Evolutionary conservation across 2,329 filamentous ascomycete genomes (phyloP), one percentile per base, ranked within the genome.

Genomic region (Elsinoe necatrix): DNA sequence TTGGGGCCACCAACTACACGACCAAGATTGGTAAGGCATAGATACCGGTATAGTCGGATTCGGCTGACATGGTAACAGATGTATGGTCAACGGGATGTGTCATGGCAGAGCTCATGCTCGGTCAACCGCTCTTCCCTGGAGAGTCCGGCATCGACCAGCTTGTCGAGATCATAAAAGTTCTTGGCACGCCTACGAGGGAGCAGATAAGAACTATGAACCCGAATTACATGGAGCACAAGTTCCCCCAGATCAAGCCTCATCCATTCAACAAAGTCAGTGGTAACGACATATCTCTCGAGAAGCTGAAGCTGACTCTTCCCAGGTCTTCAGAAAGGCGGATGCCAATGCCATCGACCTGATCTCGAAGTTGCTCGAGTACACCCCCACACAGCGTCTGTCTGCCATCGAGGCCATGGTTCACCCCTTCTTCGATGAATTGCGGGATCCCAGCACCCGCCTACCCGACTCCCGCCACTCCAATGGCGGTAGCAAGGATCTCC

Each of bases 151-250:
- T 98, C 67, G 93, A 98, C 70, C 93, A 98, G 72, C 79, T 98
- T 50, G 93, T 98, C 45, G 93, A 98, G 74, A 98, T 98, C 71
- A 98, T 98, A 80, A 98, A 98, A 77, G 92, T 98, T 55, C 78
- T 98, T 60, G 93, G 93, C 59, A 98, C 93, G 16, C 93, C 93
- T 16, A 97, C 93, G 34, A 83, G 93, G 62, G 93, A 98, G 72
- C 93, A 98, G 74, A 98, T 98, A 68, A 88, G 93, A 65, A 98
- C 93, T 63, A 98, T 98, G 93, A 98, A 98, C 74, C 93, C 93
- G 59, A 98, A 98, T 75, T 98, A 98, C 75, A 98, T 98, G 93
- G 93, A 98, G 77, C 93, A 98, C 78, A 97, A 97, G 77, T 98
- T 98, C 75, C 93, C 93, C 48, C 93, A 98, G 74, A 98, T 98